Conservation (phyloP, 2,329 filamentous ascomycete species). For the Venturia aucupariae region DNA sequence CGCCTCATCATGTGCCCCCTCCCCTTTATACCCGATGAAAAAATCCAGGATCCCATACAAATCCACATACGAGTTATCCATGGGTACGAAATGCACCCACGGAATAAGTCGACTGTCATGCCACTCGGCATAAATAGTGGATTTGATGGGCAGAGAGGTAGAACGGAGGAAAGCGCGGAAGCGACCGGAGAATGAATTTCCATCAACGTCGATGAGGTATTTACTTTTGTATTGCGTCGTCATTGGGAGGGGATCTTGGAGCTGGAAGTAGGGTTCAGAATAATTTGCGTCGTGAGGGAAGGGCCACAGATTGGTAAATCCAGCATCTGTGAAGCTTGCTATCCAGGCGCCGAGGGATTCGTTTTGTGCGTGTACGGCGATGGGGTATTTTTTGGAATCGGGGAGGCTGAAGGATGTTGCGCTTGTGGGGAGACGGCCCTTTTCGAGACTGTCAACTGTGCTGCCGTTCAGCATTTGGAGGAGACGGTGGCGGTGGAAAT, state of each 20-base stretch:
- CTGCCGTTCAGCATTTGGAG: conserved; percentile 63
- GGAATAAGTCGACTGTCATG: conserved; percentile 59
- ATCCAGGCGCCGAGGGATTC: conserved; percentile 32
- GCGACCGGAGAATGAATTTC: conserved; percentile 40
- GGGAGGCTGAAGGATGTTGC: conserved; percentile 34
- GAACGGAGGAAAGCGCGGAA: conserved; percentile 52
- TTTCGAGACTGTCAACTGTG: conserved; percentile 42
- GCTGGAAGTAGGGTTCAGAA: conserved; percentile 31
- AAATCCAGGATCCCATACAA: conserved; percentile 66
- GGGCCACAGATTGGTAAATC: conserved; percentile 36
- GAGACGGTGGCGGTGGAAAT: conserved; percentile 68
- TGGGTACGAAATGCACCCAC: conserved; percentile 75
- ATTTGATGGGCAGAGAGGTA: conserved; percentile 64
- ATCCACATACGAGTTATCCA: conserved; percentile 65
- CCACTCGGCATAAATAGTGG: conserved; percentile 71
- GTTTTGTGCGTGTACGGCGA: conserved; percentile 21
- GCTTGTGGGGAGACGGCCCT: conserved; percentile 16
- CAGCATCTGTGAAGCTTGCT: conserved; percentile 30
- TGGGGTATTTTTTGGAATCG: conserved; percentile 29
- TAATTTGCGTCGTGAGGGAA: conserved; percentile 33
- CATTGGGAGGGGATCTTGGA: conserved; percentile 27
- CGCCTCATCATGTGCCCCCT: conserved; percentile 37
- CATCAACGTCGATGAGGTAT: conserved; percentile 68
- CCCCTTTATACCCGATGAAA: conserved; percentile 46
- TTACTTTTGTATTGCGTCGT: conserved; percentile 45